Evolutionary conservation across 805 yeast genomes (phyloP).

Genomic region (Pichia thaimueangensis): DNA sequence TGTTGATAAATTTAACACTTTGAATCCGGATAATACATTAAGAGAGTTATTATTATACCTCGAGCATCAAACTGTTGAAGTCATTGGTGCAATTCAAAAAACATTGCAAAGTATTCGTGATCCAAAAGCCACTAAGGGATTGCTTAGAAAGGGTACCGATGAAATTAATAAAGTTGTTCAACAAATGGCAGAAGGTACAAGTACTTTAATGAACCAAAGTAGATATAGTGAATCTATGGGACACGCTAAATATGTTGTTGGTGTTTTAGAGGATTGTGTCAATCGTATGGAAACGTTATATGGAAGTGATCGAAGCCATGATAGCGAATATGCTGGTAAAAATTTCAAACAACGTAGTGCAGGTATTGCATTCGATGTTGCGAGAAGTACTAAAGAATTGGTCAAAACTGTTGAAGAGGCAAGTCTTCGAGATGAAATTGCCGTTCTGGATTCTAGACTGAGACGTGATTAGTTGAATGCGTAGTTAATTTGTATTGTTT

Average conservation of each 20-base stretch:
- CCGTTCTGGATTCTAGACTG: slow-evolving; percentile 65
- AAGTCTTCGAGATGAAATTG: slow-evolving; percentile 79
- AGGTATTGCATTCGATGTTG: slow-evolving; percentile 93
- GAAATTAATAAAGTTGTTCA: slow-evolving; percentile 75
- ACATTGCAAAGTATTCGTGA: slow-evolving; percentile 69
- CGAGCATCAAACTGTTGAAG: slow-evolving; percentile 91
- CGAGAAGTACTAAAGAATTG: slow-evolving; percentile 90
- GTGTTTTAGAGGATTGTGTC: slow-evolving; percentile 77
- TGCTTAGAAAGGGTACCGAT: slow-evolving; percentile 60
- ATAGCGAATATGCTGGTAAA: slow-evolving; percentile 74
- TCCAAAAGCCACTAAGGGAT: slow-evolving; percentile 71
- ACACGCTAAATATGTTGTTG: slow-evolving; percentile 88
- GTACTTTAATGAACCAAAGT: slow-evolving; percentile 80
- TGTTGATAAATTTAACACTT: slow-evolving; percentile 69
- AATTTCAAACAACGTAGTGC: slow-evolving; percentile 91
- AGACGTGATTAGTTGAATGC: slow-evolving; percentile 2
- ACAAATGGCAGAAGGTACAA: slow-evolving; percentile 87
- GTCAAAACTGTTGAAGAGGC: slow-evolving; percentile 96
- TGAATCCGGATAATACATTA: slow-evolving; percentile 83
- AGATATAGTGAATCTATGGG: slow-evolving; percentile 79
- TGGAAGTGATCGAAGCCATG: slow-evolving; percentile 30
- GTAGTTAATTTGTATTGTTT: background rate
- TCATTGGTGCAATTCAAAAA: slow-evolving; percentile 82
- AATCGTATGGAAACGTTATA: slow-evolving; percentile 75
- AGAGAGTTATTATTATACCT: slow-evolving; percentile 76